Conservation (phyloP, 805 yeast genomes). For the Candida schatavii region DNA sequence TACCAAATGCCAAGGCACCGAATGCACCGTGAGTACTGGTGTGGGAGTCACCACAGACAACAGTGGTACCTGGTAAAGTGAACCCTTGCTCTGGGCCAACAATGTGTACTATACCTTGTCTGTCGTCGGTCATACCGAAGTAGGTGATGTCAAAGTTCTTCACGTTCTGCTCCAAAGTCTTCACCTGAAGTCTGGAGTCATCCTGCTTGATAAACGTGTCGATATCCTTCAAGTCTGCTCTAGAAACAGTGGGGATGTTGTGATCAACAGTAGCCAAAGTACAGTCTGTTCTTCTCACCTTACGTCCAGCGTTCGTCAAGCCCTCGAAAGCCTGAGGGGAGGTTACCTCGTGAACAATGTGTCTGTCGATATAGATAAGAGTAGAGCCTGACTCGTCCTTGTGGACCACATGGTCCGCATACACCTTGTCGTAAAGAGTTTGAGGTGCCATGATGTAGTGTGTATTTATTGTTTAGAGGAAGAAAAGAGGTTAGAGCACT, state of each 20-base stretch:
- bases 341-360: slow-evolving; percentile 96
- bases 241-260: slow-evolving; percentile 93
- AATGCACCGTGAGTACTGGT: slow-evolving; percentile 99
- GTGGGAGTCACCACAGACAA: slow-evolving; percentile 98
- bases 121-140: slow-evolving; percentile 89
- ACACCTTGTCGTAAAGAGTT: slow-evolving; percentile 95
- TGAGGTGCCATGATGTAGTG: slow-evolving; percentile 42
- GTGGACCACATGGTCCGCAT: slow-evolving; percentile 91
- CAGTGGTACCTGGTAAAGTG: slow-evolving; percentile 97
- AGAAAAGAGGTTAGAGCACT: too few relatives aligned
- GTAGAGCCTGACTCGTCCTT: slow-evolving; percentile 84
- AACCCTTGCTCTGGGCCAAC: slow-evolving; percentile 99
- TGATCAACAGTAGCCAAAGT: slow-evolving; percentile 95
- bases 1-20: slow-evolving; percentile 96
- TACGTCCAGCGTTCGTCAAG: slow-evolving; percentile 78
- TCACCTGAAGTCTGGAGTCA: slow-evolving; percentile 89
- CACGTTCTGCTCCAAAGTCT: slow-evolving; percentile 90
- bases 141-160: slow-evolving; percentile 84
- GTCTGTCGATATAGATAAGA: slow-evolving; percentile 91
- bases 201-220: slow-evolving; percentile 82
- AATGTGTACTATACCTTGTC: slow-evolving; percentile 98
- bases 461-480: not conserved
- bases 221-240: slow-evolving; percentile 69
- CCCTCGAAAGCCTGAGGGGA: slow-evolving; percentile 99
- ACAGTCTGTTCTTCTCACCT: slow-evolving; percentile 88